A percentile compares a stretch with the other conserved stretches of the same genome.
These are phyloP conservation scores for Plicaturopsis crispa DNA, from an alignment of 768 basidiomycete species.

Conservation along the genomic window DNA sequence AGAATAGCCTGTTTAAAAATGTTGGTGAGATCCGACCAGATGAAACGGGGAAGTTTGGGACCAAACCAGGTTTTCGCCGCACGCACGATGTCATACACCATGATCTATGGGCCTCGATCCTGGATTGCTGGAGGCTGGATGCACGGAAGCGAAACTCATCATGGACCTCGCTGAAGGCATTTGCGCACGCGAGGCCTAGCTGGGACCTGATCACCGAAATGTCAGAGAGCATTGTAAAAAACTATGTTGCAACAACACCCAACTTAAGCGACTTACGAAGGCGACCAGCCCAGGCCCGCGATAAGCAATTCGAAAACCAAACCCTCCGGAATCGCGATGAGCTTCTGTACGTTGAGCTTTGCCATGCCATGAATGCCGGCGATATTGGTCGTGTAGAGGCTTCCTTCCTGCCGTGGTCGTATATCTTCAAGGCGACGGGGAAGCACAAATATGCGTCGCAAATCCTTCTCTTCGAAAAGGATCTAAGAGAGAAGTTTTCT, in stretches of 20 bases:
- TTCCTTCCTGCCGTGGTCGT: constrained; percentile 18
- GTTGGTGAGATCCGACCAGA: constrained; percentile 14
- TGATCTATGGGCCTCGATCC: constrained; percentile 4
- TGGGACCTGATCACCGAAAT: constrained; percentile 11
- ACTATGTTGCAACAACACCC: constrained; percentile 7
- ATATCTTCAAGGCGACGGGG: constrained; percentile 18
- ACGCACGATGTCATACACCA: constrained; percentile 23
- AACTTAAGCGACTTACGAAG: background rate
- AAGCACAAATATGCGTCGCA: constrained; percentile 23
- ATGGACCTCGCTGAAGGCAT: constrained; percentile 12
- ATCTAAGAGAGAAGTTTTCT: constrained; percentile 16
- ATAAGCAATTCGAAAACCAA: constrained; percentile 17
- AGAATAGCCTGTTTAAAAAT: constrained; percentile 7
- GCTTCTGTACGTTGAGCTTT: constrained; percentile 24
- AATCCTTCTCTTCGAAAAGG: constrained; percentile 14
- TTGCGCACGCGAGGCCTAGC: constrained; percentile 14
- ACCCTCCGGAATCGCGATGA: constrained; percentile 13
- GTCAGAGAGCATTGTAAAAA: constrained; percentile 7
- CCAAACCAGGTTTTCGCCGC: constrained; percentile 18
- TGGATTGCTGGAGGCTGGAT: constrained; percentile 19
- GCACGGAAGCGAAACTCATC: constrained; percentile 3
- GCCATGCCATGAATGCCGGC: constrained; percentile 17
- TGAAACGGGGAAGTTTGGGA: constrained; percentile 16
- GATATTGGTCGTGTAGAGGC: constrained; percentile 26
- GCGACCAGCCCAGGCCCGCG: constrained; percentile 2